Base-by-base conservation (phyloP, 2,329 filamentous ascomycete species). In the Exophiala xenobiotica region DNA sequence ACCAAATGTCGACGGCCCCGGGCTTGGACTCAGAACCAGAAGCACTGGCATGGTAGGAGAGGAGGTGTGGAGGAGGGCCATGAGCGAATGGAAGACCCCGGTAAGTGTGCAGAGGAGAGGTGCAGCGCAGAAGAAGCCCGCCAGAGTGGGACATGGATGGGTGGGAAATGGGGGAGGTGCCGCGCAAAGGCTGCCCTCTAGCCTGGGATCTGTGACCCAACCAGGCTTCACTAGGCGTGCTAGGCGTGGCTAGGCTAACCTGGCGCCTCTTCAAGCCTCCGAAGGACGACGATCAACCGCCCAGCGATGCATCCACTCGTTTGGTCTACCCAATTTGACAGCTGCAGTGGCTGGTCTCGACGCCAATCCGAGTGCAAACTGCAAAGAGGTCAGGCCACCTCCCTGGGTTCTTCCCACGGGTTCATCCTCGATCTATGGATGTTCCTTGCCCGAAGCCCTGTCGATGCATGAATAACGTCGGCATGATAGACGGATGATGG, bases 141-240 rank as follows among this genome's bases (percentile, higher is more conserved):
- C 31, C n/a, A 35, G n/a, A 6, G 31, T 35, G 31, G 31, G 31
- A 35, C 31, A 16, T 31, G 14, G 27, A n/a, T 31, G 3, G 11
- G 8, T n/a, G 31, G 40, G 16, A 16, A 43, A 22, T 23, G 4
- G 20, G 8, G 12, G 14, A 43, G 16, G 14, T 23, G 38, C 39
- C 39, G 39, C 39, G 39, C 39, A 23, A n/a, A n/a, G n/a, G n/a
- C n/a, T n/a, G n/a, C n/a, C 18, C 6, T 35, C 31, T 35, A 35
- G 31, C 31, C 31, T 35, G 31, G 11, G 18, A 35, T 35, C 31
- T 16, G 18, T 14, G 31, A 16, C n/a, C 6, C n/a, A n/a, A n/a
- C n/a, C n/a, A n/a, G n/a, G n/a, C n/a, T n/a, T n/a, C n/a, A n/a
- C n/a, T n/a, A n/a, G n/a, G n/a, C n/a, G n/a, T n/a, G n/a, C n/a